Percentiles rank a stretch among this genome's conserved stretches.
These are phyloP conservation scores for Ambrosia hybrid DNA, from an alignment of 140 eudicot species.

Conservation along the genomic window DNA sequence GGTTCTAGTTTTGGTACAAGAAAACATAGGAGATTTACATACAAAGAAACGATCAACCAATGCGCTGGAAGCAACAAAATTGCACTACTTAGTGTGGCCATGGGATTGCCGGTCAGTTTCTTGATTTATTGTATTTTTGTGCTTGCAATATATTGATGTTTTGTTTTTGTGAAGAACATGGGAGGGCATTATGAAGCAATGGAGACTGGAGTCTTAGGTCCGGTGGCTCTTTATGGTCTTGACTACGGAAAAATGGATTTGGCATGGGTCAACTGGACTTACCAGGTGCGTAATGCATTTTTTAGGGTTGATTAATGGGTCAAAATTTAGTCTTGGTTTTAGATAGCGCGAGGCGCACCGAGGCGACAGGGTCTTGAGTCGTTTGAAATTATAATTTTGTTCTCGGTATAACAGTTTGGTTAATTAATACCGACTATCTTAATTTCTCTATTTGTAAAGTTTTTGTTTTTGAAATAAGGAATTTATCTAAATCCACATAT, in stretches of 20 bases:
- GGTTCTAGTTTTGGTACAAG: conserved; percentile 85
- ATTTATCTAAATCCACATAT: too few species aligned
- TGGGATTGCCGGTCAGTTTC: conserved; percentile 82
- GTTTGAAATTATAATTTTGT: too few species aligned
- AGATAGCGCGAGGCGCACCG: too few species aligned
- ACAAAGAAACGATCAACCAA: conserved; percentile 52
- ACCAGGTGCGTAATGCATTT: conserved; percentile 53
- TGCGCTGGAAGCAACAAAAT: conserved; percentile 74
- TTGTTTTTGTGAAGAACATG: conserved; percentile 46
- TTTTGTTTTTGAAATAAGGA: too few species aligned
- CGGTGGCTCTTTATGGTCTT: conserved; percentile 63
- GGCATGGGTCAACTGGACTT: conserved; percentile 64
- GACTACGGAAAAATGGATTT: conserved; percentile 54
- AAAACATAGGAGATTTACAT: conserved; percentile 56
- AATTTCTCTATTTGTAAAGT: too few species aligned
- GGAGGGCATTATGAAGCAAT: conserved; percentile 74
- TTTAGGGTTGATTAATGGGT: background rate
- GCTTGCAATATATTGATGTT: background rate
- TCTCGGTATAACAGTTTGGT: too few species aligned
- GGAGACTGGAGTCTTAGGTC: conserved; percentile 63
- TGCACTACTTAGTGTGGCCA: conserved; percentile 81
- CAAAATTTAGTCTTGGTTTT: background rate
- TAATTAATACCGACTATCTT: too few species aligned
- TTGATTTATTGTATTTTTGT: background rate
- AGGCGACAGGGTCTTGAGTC: too few species aligned